Evolutionary conservation across 257 asterid species (phyloP).

Genomic region (Orobanche coerulescens): DNA sequence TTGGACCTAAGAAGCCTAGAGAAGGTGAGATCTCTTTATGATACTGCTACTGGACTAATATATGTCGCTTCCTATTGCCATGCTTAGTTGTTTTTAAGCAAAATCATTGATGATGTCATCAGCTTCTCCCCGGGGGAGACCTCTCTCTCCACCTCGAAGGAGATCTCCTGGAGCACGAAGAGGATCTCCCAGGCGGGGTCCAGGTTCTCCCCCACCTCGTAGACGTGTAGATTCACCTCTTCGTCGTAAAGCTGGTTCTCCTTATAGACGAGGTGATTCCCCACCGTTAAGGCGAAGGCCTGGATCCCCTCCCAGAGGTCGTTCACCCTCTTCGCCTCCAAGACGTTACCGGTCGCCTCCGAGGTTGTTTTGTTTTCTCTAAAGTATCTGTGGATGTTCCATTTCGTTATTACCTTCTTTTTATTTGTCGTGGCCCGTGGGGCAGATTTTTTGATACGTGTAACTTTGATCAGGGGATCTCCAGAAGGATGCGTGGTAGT

Average conservation of each 20-base stretch:
- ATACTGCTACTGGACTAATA: neutral
- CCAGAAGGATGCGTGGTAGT: conserved; percentile 61
- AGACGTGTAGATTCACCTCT: too few species aligned
- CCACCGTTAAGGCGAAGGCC: too few species aligned
- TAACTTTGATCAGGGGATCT: conserved; percentile 38
- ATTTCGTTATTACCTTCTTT: neutral
- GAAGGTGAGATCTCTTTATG: conserved; percentile 32
- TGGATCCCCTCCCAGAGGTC: too few species aligned
- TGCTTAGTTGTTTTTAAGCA: conserved; percentile 5
- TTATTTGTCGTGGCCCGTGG: neutral
- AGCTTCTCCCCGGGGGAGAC: conserved; percentile 58
- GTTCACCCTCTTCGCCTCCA: too few species aligned
- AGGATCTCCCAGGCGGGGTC: too few species aligned
- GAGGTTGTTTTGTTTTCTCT: too few species aligned
- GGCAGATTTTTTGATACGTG: neutral
- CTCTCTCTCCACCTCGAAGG: conserved; percentile 43
- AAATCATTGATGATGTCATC: conserved; percentile 18
- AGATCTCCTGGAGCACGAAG: too few species aligned
- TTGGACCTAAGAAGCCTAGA: conserved; percentile 45
- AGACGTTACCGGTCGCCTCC: conserved; percentile 51
- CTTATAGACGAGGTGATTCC: too few species aligned
- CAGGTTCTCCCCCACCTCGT: too few species aligned
- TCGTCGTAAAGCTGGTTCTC: too few species aligned
- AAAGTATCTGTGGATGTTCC: too few species aligned
- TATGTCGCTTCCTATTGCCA: neutral